Evolutionary conservation across 1,139 yeast genomes (phyloP), one percentile per base, ranked within the genome.

Genomic region (Pichia sp.): DNA sequence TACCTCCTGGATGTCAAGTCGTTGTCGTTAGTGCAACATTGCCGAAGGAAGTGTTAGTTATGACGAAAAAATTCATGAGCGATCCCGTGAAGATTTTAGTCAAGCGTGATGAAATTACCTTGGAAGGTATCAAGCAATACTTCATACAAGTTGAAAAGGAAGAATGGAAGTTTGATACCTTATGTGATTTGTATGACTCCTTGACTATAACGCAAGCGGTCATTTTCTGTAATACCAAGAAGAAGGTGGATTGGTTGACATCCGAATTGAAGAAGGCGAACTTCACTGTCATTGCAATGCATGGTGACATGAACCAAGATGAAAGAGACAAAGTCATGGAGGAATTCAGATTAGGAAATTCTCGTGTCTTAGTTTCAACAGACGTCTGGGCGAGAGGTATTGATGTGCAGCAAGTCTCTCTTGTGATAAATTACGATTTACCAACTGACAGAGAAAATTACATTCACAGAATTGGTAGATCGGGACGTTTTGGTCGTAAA

Each of bases 371-470:
- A 42, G 87, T 91, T 30, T 84, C 96, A 18, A 91, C 98, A 5
- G 97, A 91, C 59, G 93, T 91, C 30, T 87, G 96, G 94, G 97
- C 98, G 1, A 70, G 97, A 57, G 98, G 98, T 35, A 88, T 88
- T 39, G 97, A 88, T 59, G 97, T 88, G 20, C 98, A 88, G 62
- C 96, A 88, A 56, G 94, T 88, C n/a, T 85, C 96, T 0, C 65
- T 88, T 39, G 98, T 91, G 20, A 82, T 91, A 37, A 91, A 88
- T 62, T 91, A 86, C 60, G 97, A 88, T 58, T 62, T 91, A 46
- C 97, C 97, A 1, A 60, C 66, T 34, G 91, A 82, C 57, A 74
- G 77, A 54, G 97, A 87, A 57, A 88, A 85, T 63, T 88, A 88
- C 57, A 75, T 88, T 44, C 98, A 88, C 60, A 72, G 97, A 55